Base-by-base conservation (phyloP, 495 filamentous ascomycete genomes). In the Cudoniella acicularis region DNA sequence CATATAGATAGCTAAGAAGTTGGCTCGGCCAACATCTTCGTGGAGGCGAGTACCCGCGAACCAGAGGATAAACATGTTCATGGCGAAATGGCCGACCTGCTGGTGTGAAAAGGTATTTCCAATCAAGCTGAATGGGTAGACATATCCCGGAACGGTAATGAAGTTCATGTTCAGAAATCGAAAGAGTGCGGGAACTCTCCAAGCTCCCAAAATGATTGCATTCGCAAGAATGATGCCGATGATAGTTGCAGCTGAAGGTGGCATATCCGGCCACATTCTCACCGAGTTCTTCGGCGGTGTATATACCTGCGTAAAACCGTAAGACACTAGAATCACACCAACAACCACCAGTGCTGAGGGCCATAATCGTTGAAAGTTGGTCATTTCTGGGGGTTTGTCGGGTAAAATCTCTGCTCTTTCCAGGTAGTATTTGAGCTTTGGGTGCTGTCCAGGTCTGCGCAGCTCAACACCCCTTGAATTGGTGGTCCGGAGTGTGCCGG, bases 11-110 rank as follows among this genome's bases (percentile, higher is more conserved):
- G 87, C 85, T 2, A 98, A 75, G 72, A 97, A 96, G 59, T 85
- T 82, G 41, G 87, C 91, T 18, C 93, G 82, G 42, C 92, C 93
- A 53, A 97, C 80, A 54, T 96, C 87, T 64, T 96, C 92, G 74
- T 96, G 90, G 13, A 94, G 63, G 0, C 72, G 71, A 10, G 72
- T 73, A 36, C 79, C 80, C 22, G 80, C 59, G 60, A 83, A 69
- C 73, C 74, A 80, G 1, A 82, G 65, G 23, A 79, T 67, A 18
- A 77, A 59, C 83, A 93, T 89, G 65, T 97, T 98, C n/a, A 74
- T 60, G 2, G 69, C 63, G 1, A 94, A 68, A 73, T 98, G 94
- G 21, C 57, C 56, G 49, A 84, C 54, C 0, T 69, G 67, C 57
- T 94, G 88, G 67, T 98, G 94, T 36, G 88, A 91, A 73, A 96